Conservation (phyloP, 768 basidiomycete genomes). For the Mycena chlorophos region DNA sequence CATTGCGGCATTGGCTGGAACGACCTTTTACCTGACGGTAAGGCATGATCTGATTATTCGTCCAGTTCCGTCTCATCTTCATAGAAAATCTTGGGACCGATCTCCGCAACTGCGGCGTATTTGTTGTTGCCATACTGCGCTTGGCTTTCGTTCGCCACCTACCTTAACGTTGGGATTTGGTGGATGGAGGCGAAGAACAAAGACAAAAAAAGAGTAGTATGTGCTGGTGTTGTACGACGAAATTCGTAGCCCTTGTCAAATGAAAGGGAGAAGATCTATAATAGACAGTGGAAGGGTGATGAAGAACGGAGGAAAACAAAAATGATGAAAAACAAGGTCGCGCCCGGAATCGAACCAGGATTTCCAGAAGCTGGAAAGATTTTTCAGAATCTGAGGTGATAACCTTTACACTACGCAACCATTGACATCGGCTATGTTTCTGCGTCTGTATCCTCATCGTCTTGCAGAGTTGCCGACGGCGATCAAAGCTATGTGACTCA, state of each 20-base stretch:
- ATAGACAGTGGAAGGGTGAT: too few relatives aligned
- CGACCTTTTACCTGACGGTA: slow-evolving; percentile 63
- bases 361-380: background rate
- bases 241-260: slow-evolving; percentile 23
- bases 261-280: too few relatives aligned
- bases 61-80: background rate
- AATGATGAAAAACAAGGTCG: background rate
- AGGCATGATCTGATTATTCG: background rate
- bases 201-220: slow-evolving; percentile 32
- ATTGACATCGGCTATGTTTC: too few relatives aligned
- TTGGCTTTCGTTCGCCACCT: slow-evolving; percentile 66
- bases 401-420: too few relatives aligned
- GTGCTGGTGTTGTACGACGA: slow-evolving; percentile 67
- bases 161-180: slow-evolving; percentile 67
- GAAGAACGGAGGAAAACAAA: background rate
- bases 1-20: slow-evolving; percentile 51
- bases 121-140: slow-evolving; percentile 65
- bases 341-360: background rate
- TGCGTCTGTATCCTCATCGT: too few relatives aligned
- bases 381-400: background rate
- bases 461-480: too few relatives aligned
- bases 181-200: slow-evolving; percentile 43
- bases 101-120: slow-evolving; percentile 46
- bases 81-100: slow-evolving; percentile 49
- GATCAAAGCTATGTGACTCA: too few relatives aligned